Conservation (phyloP, 768 basidiomycete species). For the Kwoniella newhampshirensis region DNA sequence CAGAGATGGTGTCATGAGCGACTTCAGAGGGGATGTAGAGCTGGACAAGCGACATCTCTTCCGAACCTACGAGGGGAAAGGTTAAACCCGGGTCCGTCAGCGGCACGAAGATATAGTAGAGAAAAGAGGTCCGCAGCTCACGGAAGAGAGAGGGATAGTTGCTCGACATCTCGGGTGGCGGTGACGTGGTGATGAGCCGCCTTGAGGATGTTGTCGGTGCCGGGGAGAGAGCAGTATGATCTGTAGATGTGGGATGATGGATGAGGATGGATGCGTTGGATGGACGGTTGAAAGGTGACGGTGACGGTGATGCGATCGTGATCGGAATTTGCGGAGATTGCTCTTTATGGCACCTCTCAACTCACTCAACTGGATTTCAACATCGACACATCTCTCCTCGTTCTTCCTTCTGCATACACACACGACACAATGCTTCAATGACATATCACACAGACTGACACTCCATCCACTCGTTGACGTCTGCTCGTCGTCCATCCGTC, state of each 20-base stretch:
- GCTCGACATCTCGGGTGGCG: conserved; percentile 62
- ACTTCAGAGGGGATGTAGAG: conserved; percentile 96
- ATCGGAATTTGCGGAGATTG: too few species aligned
- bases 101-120: not conserved
- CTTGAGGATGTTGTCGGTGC: conserved; percentile 1
- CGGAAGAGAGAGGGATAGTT: conserved; percentile 83
- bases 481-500: too few species aligned
- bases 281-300: not conserved
- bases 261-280: too few species aligned
- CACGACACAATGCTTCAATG: conserved; percentile 8
- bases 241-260: conserved; percentile 3
- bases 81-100: not conserved
- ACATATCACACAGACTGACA: not conserved
- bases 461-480: too few species aligned
- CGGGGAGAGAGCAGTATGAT: not conserved
- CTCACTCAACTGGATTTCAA: too few species aligned
- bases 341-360: too few species aligned
- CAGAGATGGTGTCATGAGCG: conserved; percentile 92
- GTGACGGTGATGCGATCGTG: not conserved
- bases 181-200: conserved; percentile 1
- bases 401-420: too few species aligned
- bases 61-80: conserved; percentile 67
- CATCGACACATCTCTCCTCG: too few species aligned
- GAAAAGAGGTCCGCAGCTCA: conserved; percentile 54
- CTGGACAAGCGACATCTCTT: conserved; percentile 96